phyloP scores from a whole-genome alignment of 2,329 filamentous ascomycete genomes.

The Didymella arachidicola region DNA sequence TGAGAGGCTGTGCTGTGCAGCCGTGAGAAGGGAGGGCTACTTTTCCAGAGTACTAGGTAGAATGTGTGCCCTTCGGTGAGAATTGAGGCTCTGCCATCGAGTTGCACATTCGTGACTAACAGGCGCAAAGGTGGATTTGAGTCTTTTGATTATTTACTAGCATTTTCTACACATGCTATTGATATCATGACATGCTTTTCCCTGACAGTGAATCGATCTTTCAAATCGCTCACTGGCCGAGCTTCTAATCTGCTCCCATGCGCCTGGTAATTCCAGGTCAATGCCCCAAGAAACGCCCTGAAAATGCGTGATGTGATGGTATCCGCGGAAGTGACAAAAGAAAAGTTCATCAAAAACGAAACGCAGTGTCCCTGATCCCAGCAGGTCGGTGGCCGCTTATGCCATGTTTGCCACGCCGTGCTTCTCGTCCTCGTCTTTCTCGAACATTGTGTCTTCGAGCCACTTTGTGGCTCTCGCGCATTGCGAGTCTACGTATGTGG shows the following conservation, averaged over 20 bases:
- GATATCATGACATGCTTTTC: slow-evolving; percentile 10
- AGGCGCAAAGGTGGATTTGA: not conserved
- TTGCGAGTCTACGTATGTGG: slow-evolving; percentile 60
- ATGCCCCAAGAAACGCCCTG: slow-evolving; percentile 12
- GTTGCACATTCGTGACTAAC: not conserved
- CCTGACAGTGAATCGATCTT: not conserved
- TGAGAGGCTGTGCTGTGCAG: not conserved
- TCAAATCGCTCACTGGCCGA: not conserved
- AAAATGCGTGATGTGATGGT: slow-evolving; percentile 21
- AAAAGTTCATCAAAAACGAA: slow-evolving; percentile 18
- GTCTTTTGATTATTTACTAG: slow-evolving; percentile 14
- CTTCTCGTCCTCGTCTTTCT: slow-evolving; percentile 53
- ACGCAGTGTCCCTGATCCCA: slow-evolving; percentile 13
- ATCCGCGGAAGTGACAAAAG: slow-evolving; percentile 21
- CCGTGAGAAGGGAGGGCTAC: not conserved
- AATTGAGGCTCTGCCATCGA: not conserved
- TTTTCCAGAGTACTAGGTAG: not conserved
- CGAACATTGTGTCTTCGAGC: slow-evolving; percentile 59
- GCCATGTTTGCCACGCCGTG: slow-evolving; percentile 37
- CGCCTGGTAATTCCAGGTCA: slow-evolving; percentile 12
- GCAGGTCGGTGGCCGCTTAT: slow-evolving; percentile 21
- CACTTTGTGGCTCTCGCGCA: slow-evolving; percentile 59
- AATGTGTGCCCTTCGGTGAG: not conserved
- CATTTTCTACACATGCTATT: slow-evolving; percentile 14
- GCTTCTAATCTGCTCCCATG: slow-evolving; percentile 2